Evolutionary conservation across 257 asterid genomes (phyloP).

Genomic region (Jasminum sambac): DNA sequence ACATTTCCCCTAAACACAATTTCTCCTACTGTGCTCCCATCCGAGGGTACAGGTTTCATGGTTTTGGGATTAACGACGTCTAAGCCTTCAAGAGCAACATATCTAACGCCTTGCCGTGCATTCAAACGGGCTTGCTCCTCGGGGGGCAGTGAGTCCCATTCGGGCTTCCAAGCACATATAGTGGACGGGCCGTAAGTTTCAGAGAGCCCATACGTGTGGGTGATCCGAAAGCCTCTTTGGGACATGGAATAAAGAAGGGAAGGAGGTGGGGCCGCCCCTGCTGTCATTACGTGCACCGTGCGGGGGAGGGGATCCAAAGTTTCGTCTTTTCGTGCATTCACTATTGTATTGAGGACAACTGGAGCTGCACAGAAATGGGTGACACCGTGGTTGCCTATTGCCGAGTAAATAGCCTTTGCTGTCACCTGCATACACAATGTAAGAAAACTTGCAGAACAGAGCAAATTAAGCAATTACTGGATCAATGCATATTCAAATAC

Average conservation of each 20-base stretch:
- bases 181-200: slow-evolving; percentile 95
- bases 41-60: slow-evolving; percentile 69
- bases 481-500: background rate
- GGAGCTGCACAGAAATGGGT: slow-evolving; percentile 99
- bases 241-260: slow-evolving; percentile 73
- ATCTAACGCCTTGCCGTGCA: slow-evolving; percentile 81
- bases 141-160: slow-evolving; percentile 77
- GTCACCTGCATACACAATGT: slow-evolving; percentile 52
- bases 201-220: slow-evolving; percentile 93
- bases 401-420: slow-evolving; percentile 81
- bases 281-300: slow-evolving; percentile 80
- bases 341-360: slow-evolving; percentile 82
- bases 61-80: slow-evolving; percentile 59
- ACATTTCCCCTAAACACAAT: slow-evolving; percentile 78
- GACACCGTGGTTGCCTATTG: slow-evolving; percentile 71
- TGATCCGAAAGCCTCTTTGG: slow-evolving; percentile 68
- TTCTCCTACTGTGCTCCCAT: slow-evolving; percentile 85
- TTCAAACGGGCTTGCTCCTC: slow-evolving; percentile 73
- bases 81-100: slow-evolving; percentile 64
- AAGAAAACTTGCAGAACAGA: background rate
- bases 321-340: slow-evolving; percentile 63
- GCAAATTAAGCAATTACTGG: background rate
- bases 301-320: slow-evolving; percentile 75
- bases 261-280: slow-evolving; percentile 97
- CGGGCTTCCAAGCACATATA: slow-evolving; percentile 90